Conservation (phyloP, 371 early-diverging fungal genomes). For the Mucor plumbeus region DNA sequence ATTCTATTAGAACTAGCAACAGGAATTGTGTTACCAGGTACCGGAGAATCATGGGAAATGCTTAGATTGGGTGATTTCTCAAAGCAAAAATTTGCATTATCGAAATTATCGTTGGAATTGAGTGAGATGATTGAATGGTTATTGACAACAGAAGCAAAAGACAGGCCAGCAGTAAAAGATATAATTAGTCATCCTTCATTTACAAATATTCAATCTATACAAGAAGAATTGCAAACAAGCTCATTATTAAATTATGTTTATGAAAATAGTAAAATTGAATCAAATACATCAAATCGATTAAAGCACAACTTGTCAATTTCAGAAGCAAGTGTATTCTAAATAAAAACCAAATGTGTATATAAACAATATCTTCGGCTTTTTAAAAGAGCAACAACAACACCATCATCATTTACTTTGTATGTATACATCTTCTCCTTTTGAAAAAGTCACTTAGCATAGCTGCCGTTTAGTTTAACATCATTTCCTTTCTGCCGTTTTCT, state of each 20-base stretch:
- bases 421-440: not conserved
- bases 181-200: conserved; percentile 22
- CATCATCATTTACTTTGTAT: not conserved
- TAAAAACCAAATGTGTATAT: conserved; percentile 1
- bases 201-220: not conserved
- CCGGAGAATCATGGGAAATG: conserved; percentile 86
- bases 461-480: not conserved
- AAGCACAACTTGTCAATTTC: not conserved
- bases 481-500: not conserved
- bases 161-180: conserved; percentile 59
- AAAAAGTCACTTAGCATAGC: not conserved
- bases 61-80: conserved; percentile 79
- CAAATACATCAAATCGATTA: not conserved
- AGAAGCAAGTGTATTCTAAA: conserved; percentile 6
- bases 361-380: not conserved
- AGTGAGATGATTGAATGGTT: conserved; percentile 64
- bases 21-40: conserved; percentile 81
- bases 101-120: conserved; percentile 20
- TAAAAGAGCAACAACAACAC: not conserved
- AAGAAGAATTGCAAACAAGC: not conserved
- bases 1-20: conserved; percentile 88
- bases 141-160: conserved; percentile 61
- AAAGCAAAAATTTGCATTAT: conserved; percentile 38
- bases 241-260: conserved; percentile 13
- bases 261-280: not conserved